Evolutionary conservation across 345 rosid species (phyloP).

Genomic region (Citrus reticulata): DNA sequence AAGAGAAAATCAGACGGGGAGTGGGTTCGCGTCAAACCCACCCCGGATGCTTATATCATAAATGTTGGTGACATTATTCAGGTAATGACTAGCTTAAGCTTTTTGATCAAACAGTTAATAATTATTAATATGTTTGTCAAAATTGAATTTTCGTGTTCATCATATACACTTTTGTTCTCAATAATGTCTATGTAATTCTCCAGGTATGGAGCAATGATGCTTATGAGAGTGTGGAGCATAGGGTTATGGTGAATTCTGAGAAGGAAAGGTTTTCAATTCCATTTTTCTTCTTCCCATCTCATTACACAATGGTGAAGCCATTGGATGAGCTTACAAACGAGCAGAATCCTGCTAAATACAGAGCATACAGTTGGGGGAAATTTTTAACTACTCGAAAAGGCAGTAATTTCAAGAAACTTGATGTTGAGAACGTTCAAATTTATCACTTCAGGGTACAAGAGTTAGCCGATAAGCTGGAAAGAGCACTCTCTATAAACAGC

Average conservation of each 20-base stretch:
- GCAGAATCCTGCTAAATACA: constrained; percentile 31
- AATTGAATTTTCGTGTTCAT: background rate
- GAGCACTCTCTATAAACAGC: background rate
- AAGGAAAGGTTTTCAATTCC: constrained; percentile 48
- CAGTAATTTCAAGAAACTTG: constrained; percentile 42
- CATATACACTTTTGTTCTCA: background rate
- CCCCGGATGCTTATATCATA: background rate
- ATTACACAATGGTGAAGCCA: constrained; percentile 18
- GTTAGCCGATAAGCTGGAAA: background rate
- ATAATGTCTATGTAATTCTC: background rate
- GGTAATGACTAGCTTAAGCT: constrained; percentile 2
- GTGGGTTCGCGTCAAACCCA: constrained; percentile 31
- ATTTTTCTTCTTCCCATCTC: constrained; percentile 37
- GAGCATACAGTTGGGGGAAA: constrained; percentile 39
- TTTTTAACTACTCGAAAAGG: constrained; percentile 29
- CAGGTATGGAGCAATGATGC: constrained; percentile 55
- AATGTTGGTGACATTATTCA: constrained; percentile 25
- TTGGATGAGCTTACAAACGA: constrained; percentile 18
- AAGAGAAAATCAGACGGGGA: constrained; percentile 32
- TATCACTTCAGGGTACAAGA: constrained; percentile 26
- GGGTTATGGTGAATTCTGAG: constrained; percentile 39
- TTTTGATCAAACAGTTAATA: background rate
- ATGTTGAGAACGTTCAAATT: constrained; percentile 44
- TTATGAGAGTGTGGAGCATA: constrained; percentile 49
- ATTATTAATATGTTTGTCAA: background rate